These are phyloP conservation scores for Fusarium siculi DNA, from an alignment of 2,329 filamentous ascomycete species.

Conservation along the genomic window DNA sequence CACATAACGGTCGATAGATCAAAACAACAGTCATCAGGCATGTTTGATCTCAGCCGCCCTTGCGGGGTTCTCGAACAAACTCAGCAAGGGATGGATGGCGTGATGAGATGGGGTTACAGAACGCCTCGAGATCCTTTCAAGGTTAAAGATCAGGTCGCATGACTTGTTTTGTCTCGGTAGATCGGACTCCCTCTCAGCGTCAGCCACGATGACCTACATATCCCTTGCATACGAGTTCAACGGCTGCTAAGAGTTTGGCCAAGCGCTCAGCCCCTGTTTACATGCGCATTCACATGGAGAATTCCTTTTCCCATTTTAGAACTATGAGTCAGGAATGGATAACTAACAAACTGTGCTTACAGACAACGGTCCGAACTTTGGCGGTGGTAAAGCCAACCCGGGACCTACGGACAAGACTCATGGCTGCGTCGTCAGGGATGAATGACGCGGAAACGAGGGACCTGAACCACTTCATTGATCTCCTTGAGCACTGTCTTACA, in stretches of 20 bases:
- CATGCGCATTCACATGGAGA: conserved; percentile 12
- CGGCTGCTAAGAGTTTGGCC: conserved; percentile 21
- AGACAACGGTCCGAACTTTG: conserved; percentile 76
- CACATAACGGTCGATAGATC: conserved; percentile 26
- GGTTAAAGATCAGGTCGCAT: conserved; percentile 34
- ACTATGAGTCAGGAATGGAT: conserved; percentile 12
- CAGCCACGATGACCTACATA: conserved; percentile 34
- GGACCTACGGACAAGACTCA: conserved; percentile 83
- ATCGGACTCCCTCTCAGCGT: conserved; percentile 26
- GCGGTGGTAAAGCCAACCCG: conserved; percentile 79
- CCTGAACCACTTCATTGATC: conserved; percentile 83
- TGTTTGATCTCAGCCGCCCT: conserved; percentile 31
- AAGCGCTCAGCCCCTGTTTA: conserved; percentile 31
- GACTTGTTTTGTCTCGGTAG: conserved; percentile 31
- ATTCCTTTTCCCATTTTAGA: conserved; percentile 25
- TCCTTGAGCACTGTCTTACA: conserved; percentile 87
- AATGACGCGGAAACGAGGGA: conserved; percentile 79
- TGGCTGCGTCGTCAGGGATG: conserved; percentile 79
- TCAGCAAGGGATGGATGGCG: conserved; percentile 15
- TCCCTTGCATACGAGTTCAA: conserved; percentile 38
- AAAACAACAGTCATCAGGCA: conserved; percentile 14
- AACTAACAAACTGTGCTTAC: conserved; percentile 38
- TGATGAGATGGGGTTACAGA: conserved; percentile 13
- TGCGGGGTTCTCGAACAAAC: conserved; percentile 21
- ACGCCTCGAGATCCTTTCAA: conserved; percentile 27